Evolutionary conservation across 208 protist species (phyloP).

Genomic region (Leishmania mexicana): DNA sequence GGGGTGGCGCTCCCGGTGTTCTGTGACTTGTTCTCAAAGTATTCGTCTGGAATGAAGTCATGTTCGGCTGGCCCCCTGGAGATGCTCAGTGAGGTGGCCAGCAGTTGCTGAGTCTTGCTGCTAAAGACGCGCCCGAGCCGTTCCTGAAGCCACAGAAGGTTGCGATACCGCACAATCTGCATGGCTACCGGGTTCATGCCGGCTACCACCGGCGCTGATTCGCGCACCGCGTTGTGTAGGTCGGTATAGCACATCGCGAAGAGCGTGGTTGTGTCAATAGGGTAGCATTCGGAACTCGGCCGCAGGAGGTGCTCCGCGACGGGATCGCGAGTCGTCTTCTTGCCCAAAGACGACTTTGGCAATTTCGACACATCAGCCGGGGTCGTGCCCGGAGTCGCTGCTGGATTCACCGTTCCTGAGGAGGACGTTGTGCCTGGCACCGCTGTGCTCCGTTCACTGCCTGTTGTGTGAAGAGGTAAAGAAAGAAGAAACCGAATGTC

Average conservation of each 20-base stretch:
- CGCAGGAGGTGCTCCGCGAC: slow-evolving; percentile 22
- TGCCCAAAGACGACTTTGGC: not conserved
- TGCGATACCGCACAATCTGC: slow-evolving; percentile 51
- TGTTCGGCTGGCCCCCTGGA: slow-evolving; percentile 31
- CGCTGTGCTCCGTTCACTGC: not conserved
- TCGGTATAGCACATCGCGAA: slow-evolving; percentile 40
- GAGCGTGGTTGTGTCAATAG: slow-evolving; percentile 29
- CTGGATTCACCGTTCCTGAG: not conserved
- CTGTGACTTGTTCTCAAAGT: slow-evolving; percentile 28
- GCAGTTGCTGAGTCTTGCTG: slow-evolving; percentile 32
- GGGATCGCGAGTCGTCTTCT: not conserved
- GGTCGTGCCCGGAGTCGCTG: not conserved
- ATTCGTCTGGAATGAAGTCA: slow-evolving; percentile 66
- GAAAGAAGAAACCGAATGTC: slow-evolving; percentile 85
- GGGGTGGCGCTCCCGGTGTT: not conserved
- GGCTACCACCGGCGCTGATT: not conserved
- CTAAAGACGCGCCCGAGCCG: slow-evolving; percentile 47
- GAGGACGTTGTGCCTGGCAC: not conserved
- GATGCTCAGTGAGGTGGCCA: slow-evolving; percentile 43
- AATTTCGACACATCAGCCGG: not conserved
- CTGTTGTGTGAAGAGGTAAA: slow-evolving; percentile 34
- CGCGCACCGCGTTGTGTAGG: slow-evolving; percentile 20
- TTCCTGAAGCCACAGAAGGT: slow-evolving; percentile 63
- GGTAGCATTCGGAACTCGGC: slow-evolving; percentile 34
- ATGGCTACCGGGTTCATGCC: slow-evolving; percentile 26